Conservation (phyloP, 495 filamentous ascomycete genomes). For the Baudoinia panamericana region DNA sequence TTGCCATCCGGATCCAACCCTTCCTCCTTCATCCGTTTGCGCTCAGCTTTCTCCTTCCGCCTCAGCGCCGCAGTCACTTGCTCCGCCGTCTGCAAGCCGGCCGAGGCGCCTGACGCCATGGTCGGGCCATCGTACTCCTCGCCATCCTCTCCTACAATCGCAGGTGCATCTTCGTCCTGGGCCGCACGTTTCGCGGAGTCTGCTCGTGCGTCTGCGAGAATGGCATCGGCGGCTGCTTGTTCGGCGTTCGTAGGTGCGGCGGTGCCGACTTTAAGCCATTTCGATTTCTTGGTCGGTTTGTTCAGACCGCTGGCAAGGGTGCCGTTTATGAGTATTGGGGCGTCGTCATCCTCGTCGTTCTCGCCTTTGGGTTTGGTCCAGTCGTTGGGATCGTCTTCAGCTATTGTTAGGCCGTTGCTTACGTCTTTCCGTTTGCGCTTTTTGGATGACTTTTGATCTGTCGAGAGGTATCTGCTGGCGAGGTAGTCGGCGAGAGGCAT, state of each 20-base stretch:
- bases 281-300: constrained; percentile 59
- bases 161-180: constrained; percentile 34
- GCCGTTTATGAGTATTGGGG: constrained; percentile 28
- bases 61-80: constrained; percentile 65
- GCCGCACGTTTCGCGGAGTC: constrained; percentile 39
- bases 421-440: constrained; percentile 56
- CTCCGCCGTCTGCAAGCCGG: constrained; percentile 71
- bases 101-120: constrained; percentile 77
- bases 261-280: constrained; percentile 60
- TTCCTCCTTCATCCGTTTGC: constrained; percentile 36
- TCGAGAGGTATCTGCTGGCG: constrained; percentile 84
- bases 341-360: constrained; percentile 36
- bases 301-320: constrained; percentile 44
- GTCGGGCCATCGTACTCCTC: constrained; percentile 27
- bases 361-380: constrained; percentile 38
- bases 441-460: constrained; percentile 57
- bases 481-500: constrained; percentile 74
- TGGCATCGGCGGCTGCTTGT: constrained; percentile 63
- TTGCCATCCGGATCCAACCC: constrained; percentile 31
- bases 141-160: constrained; percentile 28
- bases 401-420: constrained; percentile 60
- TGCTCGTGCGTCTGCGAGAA: constrained; percentile 60
- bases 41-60: constrained; percentile 35
- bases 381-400: constrained; percentile 74
- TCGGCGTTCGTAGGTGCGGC: constrained; percentile 37